phyloP scores from a whole-genome alignment of 2,329 filamentous ascomycete genomes.

The Pseudohalonectria lignicola region DNA sequence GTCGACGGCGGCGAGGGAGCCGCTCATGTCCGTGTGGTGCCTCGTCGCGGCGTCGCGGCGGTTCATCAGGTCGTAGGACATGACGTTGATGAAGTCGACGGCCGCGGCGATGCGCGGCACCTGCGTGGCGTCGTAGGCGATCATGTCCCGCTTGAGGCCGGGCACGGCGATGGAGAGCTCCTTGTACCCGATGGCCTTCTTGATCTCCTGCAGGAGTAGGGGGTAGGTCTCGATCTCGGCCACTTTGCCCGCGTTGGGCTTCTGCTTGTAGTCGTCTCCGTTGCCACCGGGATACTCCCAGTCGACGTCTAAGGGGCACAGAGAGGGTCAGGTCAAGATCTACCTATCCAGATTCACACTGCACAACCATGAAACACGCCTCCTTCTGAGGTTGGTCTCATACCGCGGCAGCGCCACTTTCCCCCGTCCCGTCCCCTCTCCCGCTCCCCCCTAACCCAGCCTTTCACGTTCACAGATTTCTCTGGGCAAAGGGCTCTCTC shows the following conservation, averaged over 20 bases:
- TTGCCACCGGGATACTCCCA: constrained; percentile 60
- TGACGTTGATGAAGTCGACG: constrained; percentile 56
- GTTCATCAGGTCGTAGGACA: constrained; percentile 64
- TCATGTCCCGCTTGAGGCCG: constrained; percentile 52
- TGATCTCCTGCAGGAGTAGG: constrained; percentile 46
- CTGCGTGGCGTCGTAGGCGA: constrained; percentile 50
- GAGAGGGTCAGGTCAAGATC: no score
- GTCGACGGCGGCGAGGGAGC: constrained; percentile 41
- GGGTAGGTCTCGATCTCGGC: constrained; percentile 56
- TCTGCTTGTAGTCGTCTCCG: constrained; percentile 56
- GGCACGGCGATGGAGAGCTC: constrained; percentile 60
- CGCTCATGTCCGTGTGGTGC: constrained; percentile 53
- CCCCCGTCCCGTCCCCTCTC: no score
- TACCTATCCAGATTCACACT: background rate
- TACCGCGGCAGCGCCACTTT: no score
- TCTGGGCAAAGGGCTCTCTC: no score
- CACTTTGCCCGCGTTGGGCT: constrained; percentile 47
- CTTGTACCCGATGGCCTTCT: constrained; percentile 46
- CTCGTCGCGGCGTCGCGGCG: constrained; percentile 51
- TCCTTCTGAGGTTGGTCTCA: no score
- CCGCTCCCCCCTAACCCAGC: no score
- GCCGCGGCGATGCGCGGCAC: constrained; percentile 45
- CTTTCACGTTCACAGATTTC: no score
- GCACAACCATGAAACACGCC: no score
- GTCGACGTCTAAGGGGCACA: constrained; percentile 42